Evolutionary conservation across 2,329 filamentous ascomycete genomes (phyloP).

Genomic region (Aspergillus glaucus): DNA sequence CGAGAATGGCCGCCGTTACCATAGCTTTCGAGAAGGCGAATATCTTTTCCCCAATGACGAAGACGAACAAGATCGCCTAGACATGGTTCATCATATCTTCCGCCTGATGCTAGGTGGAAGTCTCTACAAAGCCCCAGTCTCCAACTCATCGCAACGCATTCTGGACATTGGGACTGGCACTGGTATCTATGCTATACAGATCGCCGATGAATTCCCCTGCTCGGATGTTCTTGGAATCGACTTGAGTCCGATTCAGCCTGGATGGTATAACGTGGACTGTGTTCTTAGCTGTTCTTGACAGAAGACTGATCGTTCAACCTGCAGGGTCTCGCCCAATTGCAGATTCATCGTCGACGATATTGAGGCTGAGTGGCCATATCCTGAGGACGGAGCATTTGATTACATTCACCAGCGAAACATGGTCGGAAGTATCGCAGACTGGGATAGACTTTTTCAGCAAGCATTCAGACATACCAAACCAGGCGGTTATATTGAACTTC

Average conservation of each 20-base stretch:
- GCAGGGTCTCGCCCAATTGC: slow-evolving; percentile 22
- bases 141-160: slow-evolving; percentile 19
- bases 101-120: slow-evolving; percentile 16
- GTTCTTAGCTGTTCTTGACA: neutral
- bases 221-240: slow-evolving; percentile 33
- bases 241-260: slow-evolving; percentile 35
- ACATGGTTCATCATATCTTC: slow-evolving; percentile 13
- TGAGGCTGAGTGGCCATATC: slow-evolving; percentile 22
- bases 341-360: slow-evolving; percentile 28
- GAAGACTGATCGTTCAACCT: neutral
- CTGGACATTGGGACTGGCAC: slow-evolving; percentile 40
- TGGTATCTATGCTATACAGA: slow-evolving; percentile 39
- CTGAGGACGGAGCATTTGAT: slow-evolving; percentile 18
- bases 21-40: slow-evolving; percentile 20
- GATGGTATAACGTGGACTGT: slow-evolving; percentile 6
- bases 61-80: slow-evolving; percentile 26
- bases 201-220: slow-evolving; percentile 34
- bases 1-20: slow-evolving; percentile 36
- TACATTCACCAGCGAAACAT: slow-evolving; percentile 27
- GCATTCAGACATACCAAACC: slow-evolving; percentile 17
- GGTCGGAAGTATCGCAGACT: slow-evolving; percentile 17
- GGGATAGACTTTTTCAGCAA: slow-evolving; percentile 14
- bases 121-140: slow-evolving; percentile 19
- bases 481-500: slow-evolving; percentile 24
- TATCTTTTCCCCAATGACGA: slow-evolving; percentile 29